These are phyloP conservation scores for Cordyceps cateniannulata DNA, from an alignment of 2,329 filamentous ascomycete genomes.

Conservation along the genomic window DNA sequence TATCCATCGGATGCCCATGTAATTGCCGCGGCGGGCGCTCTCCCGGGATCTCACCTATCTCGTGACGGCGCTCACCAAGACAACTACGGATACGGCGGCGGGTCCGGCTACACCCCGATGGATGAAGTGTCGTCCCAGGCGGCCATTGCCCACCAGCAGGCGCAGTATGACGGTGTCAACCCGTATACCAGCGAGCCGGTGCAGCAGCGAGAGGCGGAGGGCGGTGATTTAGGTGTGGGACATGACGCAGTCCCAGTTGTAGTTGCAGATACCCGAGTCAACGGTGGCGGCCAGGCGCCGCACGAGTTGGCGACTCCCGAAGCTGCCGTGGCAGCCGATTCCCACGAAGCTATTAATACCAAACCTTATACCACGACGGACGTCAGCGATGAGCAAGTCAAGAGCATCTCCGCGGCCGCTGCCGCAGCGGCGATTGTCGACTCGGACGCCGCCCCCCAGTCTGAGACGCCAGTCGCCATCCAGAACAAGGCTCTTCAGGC, in stretches of 20 bases:
- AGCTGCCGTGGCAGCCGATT: background rate
- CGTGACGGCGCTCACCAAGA: constrained; percentile 22
- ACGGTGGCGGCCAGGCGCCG: constrained; percentile 10
- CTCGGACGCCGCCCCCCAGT: background rate
- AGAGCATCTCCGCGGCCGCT: background rate
- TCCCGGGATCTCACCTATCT: constrained; percentile 37
- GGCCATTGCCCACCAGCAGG: constrained; percentile 43
- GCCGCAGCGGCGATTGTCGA: constrained; percentile 6
- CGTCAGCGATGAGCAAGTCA: background rate
- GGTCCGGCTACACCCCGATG: constrained; percentile 36
- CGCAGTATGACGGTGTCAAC: constrained; percentile 49
- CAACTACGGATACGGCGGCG: constrained; percentile 37
- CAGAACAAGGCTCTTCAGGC: constrained; percentile 7
- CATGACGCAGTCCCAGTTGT: constrained; percentile 10
- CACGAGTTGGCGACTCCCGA: background rate
- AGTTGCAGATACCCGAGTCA: constrained; percentile 5
- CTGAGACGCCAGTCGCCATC: background rate
- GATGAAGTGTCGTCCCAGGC: constrained; percentile 45
- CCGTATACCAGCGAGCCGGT: constrained; percentile 47
- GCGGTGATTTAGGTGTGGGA: constrained; percentile 2
- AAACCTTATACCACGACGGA: constrained; percentile 14
- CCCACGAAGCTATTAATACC: constrained; percentile 6
- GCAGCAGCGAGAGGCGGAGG: constrained; percentile 13
- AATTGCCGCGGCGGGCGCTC: constrained; percentile 50
- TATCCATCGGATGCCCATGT: constrained; percentile 46